Evolutionary conservation across 2,329 filamentous ascomycete genomes (phyloP).

Genomic region (Sclerotinia subarctica): DNA sequence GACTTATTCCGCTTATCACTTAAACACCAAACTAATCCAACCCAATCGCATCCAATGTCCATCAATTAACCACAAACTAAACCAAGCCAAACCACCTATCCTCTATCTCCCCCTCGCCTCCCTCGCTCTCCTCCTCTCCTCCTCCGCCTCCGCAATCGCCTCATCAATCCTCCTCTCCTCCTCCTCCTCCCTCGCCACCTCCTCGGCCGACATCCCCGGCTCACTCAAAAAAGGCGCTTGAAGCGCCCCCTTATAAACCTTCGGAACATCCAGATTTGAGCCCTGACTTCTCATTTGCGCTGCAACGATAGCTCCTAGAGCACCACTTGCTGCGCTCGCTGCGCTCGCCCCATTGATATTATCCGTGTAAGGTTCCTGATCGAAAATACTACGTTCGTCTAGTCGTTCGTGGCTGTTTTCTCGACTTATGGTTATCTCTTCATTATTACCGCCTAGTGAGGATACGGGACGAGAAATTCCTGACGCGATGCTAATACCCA

Average conservation of each 20-base stretch:
- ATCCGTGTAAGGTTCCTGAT: slow-evolving; percentile 11
- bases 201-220: slow-evolving; percentile 32
- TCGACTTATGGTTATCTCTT: not conserved
- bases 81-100: not conserved
- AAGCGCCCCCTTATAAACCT: not conserved
- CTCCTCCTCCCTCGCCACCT: slow-evolving; percentile 34
- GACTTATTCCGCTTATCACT: too few species aligned
- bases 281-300: not conserved
- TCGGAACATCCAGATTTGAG: not conserved
- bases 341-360: not conserved
- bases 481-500: not conserved
- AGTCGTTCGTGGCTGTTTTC: not conserved
- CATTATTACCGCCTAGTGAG: not conserved
- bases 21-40: not conserved
- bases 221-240: slow-evolving; percentile 28
- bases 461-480: not conserved
- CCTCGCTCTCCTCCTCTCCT: slow-evolving; percentile 20
- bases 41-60: too few species aligned
- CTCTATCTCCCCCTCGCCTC: not conserved
- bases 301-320: not conserved
- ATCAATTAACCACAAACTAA: not conserved
- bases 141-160: slow-evolving; percentile 35
- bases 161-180: slow-evolving; percentile 37
- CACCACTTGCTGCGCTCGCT: not conserved
- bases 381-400: not conserved